These are phyloP conservation scores for Spathaspora arborariae DNA, from an alignment of 805 yeast genomes.

Conservation along the genomic window DNA sequence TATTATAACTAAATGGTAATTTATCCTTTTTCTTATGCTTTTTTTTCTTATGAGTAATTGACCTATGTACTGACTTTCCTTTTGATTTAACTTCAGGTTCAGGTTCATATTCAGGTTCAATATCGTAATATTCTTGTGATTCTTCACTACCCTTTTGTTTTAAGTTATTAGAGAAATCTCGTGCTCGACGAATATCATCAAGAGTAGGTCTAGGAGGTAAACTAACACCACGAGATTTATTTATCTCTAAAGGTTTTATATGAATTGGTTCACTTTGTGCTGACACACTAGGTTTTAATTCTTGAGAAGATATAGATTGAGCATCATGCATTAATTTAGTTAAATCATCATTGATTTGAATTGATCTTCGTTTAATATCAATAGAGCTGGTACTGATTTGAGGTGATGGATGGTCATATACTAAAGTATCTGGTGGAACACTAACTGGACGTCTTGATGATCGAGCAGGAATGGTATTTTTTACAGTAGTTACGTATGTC, in stretches of 20 bases:
- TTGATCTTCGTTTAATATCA: slow-evolving; percentile 18
- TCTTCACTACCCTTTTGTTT: slow-evolving; percentile 3
- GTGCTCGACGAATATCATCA: slow-evolving; percentile 6
- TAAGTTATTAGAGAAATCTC: slow-evolving; percentile 6
- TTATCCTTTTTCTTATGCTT: slow-evolving; percentile 14
- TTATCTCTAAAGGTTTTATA: not conserved
- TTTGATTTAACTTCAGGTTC: slow-evolving; percentile 31
- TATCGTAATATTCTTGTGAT: slow-evolving; percentile 33
- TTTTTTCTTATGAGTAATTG: slow-evolving; percentile 19
- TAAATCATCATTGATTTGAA: slow-evolving; percentile 32
- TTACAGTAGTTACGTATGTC: slow-evolving; percentile 31
- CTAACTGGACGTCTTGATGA: slow-evolving; percentile 32
- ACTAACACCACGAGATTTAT: not conserved
- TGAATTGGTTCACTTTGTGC: slow-evolving; percentile 6
- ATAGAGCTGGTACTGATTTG: too few species aligned
- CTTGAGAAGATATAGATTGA: slow-evolving; percentile 3
- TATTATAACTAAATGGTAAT: slow-evolving; percentile 36
- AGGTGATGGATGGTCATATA: not conserved
- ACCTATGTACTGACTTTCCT: slow-evolving; percentile 31
- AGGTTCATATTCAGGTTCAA: slow-evolving; percentile 13
- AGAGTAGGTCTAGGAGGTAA: slow-evolving; percentile 9
- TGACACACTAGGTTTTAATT: slow-evolving; percentile 19
- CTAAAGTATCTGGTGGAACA: slow-evolving; percentile 16
- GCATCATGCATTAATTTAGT: slow-evolving; percentile 31
- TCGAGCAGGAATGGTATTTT: slow-evolving; percentile 36